Evolutionary conservation across 495 filamentous ascomycete genomes (phyloP), one percentile per base, ranked within the genome.

Genomic region (Clavariopsis aquatica): DNA sequence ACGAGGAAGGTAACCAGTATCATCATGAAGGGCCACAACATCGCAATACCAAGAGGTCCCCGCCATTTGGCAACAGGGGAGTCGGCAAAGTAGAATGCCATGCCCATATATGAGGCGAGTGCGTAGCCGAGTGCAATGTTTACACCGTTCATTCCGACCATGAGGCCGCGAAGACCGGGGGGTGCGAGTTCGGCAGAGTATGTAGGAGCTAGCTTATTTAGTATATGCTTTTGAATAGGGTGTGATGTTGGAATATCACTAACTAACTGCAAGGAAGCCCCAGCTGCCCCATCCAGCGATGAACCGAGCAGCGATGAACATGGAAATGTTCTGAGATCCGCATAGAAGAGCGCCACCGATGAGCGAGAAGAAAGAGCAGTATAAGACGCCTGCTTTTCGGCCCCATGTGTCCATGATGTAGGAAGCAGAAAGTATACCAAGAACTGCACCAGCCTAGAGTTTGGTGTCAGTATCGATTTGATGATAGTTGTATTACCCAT

Each of bases 141-240:
- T 20, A 71, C 69, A 23, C 69, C 69, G 43, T 65, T 69, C 65
- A 71, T 64, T 12, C 69, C 69, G 49, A 64, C 65, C 36, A 69
- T 65, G 52, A 71, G 65, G 24, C 69, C 69, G 2, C 69, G 65
- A 7, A 71, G 46, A 1, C 24, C 56, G 2, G 69, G 65, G 17
- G 69, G 65, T 19, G 69, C 65, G 12, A 71, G 60, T 38, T 71
- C 69, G 8, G 69, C 46, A 10, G 47, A 52, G 28, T 62, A 71
- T 15, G 59, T 58, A 13, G 64, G 64, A 0, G 65, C 65, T 68
- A 15, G 24, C 3, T 22, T 6, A n/a, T 13, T 60, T 23, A 66
- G 47, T 20, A 9, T 34, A 34, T 34, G 5, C 6, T 22, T n/a
- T 38, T 36, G 24, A 52, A 29, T 12, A n/a, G 24, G 19, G 31